Conservation (phyloP, 441 rosid species). For the Manihot esculenta region DNA sequence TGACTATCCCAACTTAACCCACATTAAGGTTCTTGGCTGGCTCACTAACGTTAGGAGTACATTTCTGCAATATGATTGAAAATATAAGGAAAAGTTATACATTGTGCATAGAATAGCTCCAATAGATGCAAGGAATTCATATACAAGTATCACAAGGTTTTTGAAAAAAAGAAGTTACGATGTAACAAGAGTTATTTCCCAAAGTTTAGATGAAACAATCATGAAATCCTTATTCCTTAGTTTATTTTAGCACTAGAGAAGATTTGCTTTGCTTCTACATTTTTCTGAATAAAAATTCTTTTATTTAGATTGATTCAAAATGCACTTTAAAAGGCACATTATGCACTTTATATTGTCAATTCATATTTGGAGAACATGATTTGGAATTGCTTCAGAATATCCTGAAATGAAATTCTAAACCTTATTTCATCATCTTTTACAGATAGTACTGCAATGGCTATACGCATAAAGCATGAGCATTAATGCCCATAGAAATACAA, state of each 20-base stretch:
- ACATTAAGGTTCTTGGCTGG: slow-evolving; percentile 1
- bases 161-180: background rate
- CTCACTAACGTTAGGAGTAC: background rate
- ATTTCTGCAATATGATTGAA: background rate
- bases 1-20: background rate
- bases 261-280: background rate
- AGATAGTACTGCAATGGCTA: background rate
- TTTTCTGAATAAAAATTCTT: background rate
- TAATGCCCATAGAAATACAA: background rate
- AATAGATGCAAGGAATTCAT: background rate
- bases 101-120: background rate
- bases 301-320: background rate
- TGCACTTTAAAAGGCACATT: background rate
- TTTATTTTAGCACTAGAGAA: background rate
- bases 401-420: background rate
- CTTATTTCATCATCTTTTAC: background rate
- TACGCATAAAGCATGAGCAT: background rate
- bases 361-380: background rate
- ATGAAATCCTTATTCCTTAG: background rate
- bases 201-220: background rate
- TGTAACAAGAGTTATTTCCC: background rate
- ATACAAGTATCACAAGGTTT: background rate
- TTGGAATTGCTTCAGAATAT: background rate
- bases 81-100: background rate
- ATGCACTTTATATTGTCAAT: background rate